phyloP scores from a whole-genome alignment of 2,329 filamentous ascomycete species.

The Samsoniella hepiali region DNA sequence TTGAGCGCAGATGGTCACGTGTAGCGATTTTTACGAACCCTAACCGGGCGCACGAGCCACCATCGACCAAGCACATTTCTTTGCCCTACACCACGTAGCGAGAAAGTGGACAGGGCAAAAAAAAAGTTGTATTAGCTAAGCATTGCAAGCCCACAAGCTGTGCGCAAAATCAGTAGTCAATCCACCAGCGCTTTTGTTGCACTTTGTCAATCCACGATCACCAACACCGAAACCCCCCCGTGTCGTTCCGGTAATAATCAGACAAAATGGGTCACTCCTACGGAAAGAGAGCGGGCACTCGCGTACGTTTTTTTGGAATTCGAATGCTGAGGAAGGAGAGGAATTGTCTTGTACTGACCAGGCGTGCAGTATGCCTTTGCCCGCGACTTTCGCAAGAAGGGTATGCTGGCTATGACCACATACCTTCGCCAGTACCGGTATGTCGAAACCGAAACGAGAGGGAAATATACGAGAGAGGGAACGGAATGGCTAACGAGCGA shows the following conservation, averaged over 20 bases:
- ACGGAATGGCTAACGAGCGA: conserved; percentile 7
- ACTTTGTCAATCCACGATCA: conserved; percentile 41
- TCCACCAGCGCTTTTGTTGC: conserved; percentile 29
- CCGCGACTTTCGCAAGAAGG: conserved; percentile 91
- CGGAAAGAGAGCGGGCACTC: conserved; percentile 83
- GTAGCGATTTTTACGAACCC: conserved; percentile 28
- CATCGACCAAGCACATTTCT: conserved; percentile 22
- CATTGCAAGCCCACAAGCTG: conserved; percentile 36
- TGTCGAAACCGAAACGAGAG: conserved; percentile 23
- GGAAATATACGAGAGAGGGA: conserved; percentile 40
- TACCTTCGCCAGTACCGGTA: conserved; percentile 93
- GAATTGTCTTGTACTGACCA: conserved; percentile 29
- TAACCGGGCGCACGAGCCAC: conserved; percentile 27
- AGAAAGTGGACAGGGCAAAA: conserved; percentile 22
- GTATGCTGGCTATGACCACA: conserved; percentile 87
- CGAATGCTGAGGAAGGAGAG: conserved; percentile 7
- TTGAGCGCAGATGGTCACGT: conserved; percentile 28
- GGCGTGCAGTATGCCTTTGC: conserved; percentile 77
- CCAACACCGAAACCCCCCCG: conserved; percentile 34
- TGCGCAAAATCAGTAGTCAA: conserved; percentile 38
- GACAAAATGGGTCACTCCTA: conserved; percentile 81
- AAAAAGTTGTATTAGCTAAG: conserved; percentile 38
- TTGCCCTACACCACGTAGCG: conserved; percentile 32
- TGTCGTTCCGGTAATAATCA: conserved; percentile 41
- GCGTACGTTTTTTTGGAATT: conserved; percentile 54